Evolutionary conservation across 2,329 filamentous ascomycete genomes (phyloP).

Genomic region (Diaporthe australafricana): DNA sequence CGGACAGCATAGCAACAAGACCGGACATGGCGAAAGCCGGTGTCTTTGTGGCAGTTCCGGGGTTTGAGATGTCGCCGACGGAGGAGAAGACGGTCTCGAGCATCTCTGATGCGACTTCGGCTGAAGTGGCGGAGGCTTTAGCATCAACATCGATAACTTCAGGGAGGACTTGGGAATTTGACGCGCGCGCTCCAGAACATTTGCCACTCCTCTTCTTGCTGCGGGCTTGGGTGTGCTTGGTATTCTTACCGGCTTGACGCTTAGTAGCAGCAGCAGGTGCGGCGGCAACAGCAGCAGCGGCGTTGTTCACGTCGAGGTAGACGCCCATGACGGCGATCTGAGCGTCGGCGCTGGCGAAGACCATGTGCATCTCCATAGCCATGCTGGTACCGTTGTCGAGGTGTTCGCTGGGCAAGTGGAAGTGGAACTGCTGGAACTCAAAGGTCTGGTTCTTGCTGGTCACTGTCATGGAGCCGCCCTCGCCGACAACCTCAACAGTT

Average conservation of each 20-base stretch:
- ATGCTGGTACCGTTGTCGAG: conserved; percentile 57
- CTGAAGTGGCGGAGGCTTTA: conserved; percentile 54
- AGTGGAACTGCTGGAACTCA: conserved; percentile 60
- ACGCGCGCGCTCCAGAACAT: neutral
- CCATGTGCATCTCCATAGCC: conserved; percentile 70
- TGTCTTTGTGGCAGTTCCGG: conserved; percentile 55
- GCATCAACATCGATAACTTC: conserved; percentile 41
- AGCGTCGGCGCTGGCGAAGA: conserved; percentile 59
- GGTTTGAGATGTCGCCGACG: conserved; percentile 54
- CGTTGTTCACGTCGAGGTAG: conserved; percentile 54
- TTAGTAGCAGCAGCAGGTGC: conserved; percentile 36
- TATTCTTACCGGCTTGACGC: conserved; percentile 34
- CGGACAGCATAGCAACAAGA: conserved; percentile 51
- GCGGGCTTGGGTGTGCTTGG: conserved; percentile 40
- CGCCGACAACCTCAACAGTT: conserved; percentile 66
- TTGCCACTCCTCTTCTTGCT: neutral
- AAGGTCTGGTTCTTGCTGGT: conserved; percentile 43
- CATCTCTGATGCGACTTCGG: conserved; percentile 50
- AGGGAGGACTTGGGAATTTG: conserved; percentile 47
- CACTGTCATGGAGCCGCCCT: conserved; percentile 45
- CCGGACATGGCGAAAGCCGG: conserved; percentile 57
- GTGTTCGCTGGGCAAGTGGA: conserved; percentile 63
- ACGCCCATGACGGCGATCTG: conserved; percentile 57
- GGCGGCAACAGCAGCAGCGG: conserved; percentile 31
- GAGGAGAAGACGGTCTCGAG: conserved; percentile 60